phyloP scores from a whole-genome alignment of 306 rosid genomes.

The Styphnolobium japonicum region DNA sequence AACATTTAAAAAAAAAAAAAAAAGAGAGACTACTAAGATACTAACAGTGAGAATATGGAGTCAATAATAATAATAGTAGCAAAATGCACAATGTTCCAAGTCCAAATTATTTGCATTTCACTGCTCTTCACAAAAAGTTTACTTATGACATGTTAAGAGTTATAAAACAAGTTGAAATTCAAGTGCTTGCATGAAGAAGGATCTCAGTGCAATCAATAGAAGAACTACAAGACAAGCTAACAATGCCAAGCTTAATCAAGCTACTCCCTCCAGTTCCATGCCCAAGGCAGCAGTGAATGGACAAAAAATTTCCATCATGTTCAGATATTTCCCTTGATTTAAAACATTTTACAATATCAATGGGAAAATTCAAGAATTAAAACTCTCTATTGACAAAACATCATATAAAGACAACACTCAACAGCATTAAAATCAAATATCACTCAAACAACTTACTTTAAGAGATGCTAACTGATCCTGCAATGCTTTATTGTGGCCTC shows the following conservation, averaged over 20 bases:
- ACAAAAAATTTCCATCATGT: neutral
- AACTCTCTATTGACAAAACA: neutral
- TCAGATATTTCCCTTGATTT: neutral
- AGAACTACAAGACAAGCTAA: neutral
- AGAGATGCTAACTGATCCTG: conserved; percentile 67
- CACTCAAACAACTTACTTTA: conserved; percentile 47
- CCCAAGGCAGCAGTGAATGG: neutral
- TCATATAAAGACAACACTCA: neutral
- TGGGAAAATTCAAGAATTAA: neutral
- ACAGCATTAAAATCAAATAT: neutral
- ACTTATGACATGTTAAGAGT: neutral
- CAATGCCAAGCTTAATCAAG: neutral
- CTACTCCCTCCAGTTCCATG: neutral
- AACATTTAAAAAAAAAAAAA: neutral
- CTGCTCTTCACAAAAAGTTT: neutral
- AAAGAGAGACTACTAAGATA: neutral
- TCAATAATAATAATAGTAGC: neutral
- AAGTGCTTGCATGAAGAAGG: neutral
- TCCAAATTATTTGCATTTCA: conserved; percentile 4
- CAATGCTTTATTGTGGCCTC: conserved; percentile 77
- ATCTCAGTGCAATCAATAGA: neutral
- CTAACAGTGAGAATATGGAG: neutral
- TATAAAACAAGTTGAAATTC: neutral
- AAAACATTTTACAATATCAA: neutral
- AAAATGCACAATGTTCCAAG: neutral